Evolutionary conservation across 441 rosid species (phyloP).

Genomic region (Caryocar brasiliense): DNA sequence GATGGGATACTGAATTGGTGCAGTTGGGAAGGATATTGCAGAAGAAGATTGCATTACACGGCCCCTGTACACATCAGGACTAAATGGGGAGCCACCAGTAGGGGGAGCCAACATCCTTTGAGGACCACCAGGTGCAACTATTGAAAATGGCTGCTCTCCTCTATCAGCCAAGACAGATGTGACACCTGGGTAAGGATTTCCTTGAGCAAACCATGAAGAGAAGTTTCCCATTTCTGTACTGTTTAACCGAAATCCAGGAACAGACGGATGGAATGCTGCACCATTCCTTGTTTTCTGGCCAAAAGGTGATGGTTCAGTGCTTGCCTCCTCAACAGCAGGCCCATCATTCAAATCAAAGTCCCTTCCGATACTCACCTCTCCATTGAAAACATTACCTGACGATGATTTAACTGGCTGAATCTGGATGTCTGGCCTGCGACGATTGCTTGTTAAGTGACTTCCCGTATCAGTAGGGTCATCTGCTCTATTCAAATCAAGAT

Average conservation of each 20-base stretch:
- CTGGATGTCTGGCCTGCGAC: constrained; percentile 27
- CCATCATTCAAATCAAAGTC: constrained; percentile 94
- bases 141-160: constrained; percentile 59
- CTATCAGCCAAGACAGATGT: constrained; percentile 46
- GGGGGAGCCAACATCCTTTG: constrained; percentile 43
- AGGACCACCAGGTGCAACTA: constrained; percentile 45
- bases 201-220: constrained; percentile 59
- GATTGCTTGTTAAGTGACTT: constrained; percentile 27
- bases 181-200: constrained; percentile 43
- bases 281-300: constrained; percentile 40
- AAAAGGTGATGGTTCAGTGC: constrained; percentile 36
- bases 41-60: constrained; percentile 50
- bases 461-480: constrained; percentile 52
- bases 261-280: constrained; percentile 31
- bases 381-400: constrained; percentile 28
- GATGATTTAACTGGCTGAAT: constrained; percentile 27
- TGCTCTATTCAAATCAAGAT: constrained; percentile 70
- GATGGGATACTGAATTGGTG: constrained; percentile 43
- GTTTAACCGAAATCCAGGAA: constrained; percentile 40
- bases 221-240: constrained; percentile 40
- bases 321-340: constrained; percentile 52
- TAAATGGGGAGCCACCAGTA: constrained; percentile 31
- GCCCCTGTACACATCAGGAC: constrained; percentile 33
- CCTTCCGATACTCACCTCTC: constrained; percentile 30
- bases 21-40: constrained; percentile 34